Evolutionary conservation across 108 stramenopile species (phyloP), one percentile per base, ranked within the genome.

Genomic region (Ochromonas danica): DNA sequence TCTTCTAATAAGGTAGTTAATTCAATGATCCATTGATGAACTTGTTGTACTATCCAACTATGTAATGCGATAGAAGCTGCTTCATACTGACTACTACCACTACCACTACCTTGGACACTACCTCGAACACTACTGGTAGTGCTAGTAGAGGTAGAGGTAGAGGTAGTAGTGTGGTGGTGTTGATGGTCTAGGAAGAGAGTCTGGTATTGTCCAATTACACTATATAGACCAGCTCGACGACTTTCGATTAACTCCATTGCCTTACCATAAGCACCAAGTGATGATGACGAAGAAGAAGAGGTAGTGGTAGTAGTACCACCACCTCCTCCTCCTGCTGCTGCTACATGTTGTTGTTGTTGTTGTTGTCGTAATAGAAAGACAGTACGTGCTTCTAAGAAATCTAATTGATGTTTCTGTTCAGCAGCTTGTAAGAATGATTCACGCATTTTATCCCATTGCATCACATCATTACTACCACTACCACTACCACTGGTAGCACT

Each of bases 321-420:
- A n/a, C n/a, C n/a, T n/a, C n/a, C n/a, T n/a, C n/a, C n/a, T 3
- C 3, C 6, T 10, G 63, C 3, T 10, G 63, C 25, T 28, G 63
- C 45, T 14, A 14, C 25, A 10, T 67, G 3, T 33, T 67, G 17
- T 14, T 67, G 30, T 6, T 31, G 31, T 28, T 3, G 25, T 14
- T 67, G 3, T 6, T 28, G 33, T 10, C 25, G 3, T 14, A 14
- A 6, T 6, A 75, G n/a, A 6, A 6, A 75, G 14, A 75, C 31
- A 6, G 45, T 27, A 10, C 72, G 36, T 10, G 72, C 72, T 75
- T 75, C 72, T 41, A 75, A 60, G 38, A 33, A 75, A 27, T 60
- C 51, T 33, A 75, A 35, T 41, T 33, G 25, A 14, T 10, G 40
- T 28, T 22, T 28, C 14, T 14, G 6, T 60, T 75, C 72, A 75